Evolutionary conservation across 148 eudicot species (phyloP).

Genomic region (Beta vulgaris): DNA sequence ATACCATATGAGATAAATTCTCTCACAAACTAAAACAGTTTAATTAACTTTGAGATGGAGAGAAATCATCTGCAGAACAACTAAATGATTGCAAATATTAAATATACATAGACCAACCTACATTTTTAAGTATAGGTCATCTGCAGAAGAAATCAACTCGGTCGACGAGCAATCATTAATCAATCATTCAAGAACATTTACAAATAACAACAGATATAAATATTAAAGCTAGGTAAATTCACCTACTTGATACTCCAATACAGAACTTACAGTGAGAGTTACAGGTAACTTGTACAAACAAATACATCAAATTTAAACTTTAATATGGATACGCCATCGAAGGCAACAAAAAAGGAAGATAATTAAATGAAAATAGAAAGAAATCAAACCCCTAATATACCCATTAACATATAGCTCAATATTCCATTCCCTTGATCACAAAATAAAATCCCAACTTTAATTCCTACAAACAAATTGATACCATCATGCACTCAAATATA

Average conservation of each 20-base stretch:
- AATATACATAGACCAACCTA: not conserved
- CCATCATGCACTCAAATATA: not conserved
- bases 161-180: not conserved
- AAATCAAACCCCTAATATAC: slow-evolving; percentile 4
- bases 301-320: slow-evolving; percentile 3
- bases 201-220: not conserved
- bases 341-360: not conserved
- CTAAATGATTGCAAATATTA: slow-evolving; percentile 1
- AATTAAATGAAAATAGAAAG: not conserved
- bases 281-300: slow-evolving; percentile 3
- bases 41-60: not conserved
- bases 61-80: not conserved
- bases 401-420: not conserved
- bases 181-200: not conserved
- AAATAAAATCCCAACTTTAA: not conserved
- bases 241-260: not conserved
- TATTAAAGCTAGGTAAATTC: not conserved
- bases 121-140: not conserved
- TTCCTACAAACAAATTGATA: not conserved
- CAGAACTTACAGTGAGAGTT: not conserved
- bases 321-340: not conserved
- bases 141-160: not conserved
- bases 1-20: not conserved
- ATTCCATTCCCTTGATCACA: not conserved
- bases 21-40: not conserved